Percentiles rank a stretch among this genome's conserved stretches.
These are phyloP conservation scores for Jacaranda mimosifolia DNA, from an alignment of 257 asterid genomes.

Conservation along the genomic window DNA sequence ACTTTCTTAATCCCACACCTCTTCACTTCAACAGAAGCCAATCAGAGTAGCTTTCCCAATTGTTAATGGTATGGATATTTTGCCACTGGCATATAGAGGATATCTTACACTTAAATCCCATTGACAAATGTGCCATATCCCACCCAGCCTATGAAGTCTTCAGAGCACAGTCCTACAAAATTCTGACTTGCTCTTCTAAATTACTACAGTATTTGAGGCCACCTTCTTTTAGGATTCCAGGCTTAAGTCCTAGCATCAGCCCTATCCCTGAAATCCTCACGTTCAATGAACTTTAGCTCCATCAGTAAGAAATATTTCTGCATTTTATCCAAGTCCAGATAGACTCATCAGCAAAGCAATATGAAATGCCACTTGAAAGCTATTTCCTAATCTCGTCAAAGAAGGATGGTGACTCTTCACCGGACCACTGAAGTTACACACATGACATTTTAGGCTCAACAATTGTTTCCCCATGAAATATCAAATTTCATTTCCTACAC, in stretches of 20 bases:
- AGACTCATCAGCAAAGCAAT: conserved; percentile 21
- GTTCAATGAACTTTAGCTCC: conserved; percentile 18
- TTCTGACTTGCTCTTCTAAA: neutral
- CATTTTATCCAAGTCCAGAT: conserved; percentile 15
- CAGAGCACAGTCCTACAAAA: conserved; percentile 20
- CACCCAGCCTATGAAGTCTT: conserved; percentile 23
- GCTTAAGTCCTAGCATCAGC: neutral
- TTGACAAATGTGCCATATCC: neutral
- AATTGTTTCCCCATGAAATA: conserved; percentile 8
- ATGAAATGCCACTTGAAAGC: neutral
- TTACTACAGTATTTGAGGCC: conserved; percentile 26
- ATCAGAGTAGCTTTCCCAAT: neutral
- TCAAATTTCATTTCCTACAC: conserved; percentile 15
- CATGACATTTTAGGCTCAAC: neutral
- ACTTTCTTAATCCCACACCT: neutral
- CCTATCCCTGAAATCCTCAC: conserved; percentile 17
- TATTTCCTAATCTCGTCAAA: neutral
- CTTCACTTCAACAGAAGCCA: conserved; percentile 1
- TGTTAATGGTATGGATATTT: neutral
- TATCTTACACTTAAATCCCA: neutral
- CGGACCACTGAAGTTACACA: conserved; percentile 29
- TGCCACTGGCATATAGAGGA: neutral
- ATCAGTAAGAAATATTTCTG: conserved; percentile 2
- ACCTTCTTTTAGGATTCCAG: conserved; percentile 23
- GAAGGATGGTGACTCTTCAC: conserved; percentile 17